Evolutionary conservation across 2,329 filamentous ascomycete species (phyloP).

Genomic region (Hypoxylon sp.): DNA sequence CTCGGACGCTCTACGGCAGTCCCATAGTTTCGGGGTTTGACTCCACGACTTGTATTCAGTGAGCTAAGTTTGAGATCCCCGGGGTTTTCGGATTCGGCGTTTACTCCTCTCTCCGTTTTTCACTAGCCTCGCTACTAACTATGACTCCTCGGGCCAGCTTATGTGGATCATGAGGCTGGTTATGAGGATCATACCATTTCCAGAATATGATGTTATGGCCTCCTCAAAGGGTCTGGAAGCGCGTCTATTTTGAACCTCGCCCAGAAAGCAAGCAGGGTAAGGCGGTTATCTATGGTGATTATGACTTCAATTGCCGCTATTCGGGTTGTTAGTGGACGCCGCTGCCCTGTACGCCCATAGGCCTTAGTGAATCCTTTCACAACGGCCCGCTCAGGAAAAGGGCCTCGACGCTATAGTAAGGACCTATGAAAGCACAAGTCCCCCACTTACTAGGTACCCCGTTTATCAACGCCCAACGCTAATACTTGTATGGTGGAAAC

Average conservation of each 20-base stretch:
- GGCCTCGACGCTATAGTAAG: slow-evolving; percentile 20
- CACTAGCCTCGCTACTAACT: slow-evolving; percentile 14
- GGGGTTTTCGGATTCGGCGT: slow-evolving; percentile 11
- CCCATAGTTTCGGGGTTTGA: slow-evolving; percentile 18
- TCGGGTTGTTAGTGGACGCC: slow-evolving; percentile 12
- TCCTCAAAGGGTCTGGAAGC: neutral
- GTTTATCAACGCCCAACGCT: slow-evolving; percentile 38
- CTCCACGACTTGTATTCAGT: slow-evolving; percentile 7
- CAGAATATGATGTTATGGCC: slow-evolving; percentile 12
- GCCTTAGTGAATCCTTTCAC: slow-evolving; percentile 39
- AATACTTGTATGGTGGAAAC: slow-evolving; percentile 26
- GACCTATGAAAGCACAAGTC: slow-evolving; percentile 27
- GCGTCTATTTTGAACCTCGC: slow-evolving; percentile 14
- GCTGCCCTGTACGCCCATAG: slow-evolving; percentile 32
- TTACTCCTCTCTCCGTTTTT: slow-evolving; percentile 7
- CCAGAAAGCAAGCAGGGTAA: slow-evolving; percentile 8
- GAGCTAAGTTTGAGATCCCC: slow-evolving; percentile 11
- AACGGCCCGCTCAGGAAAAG: slow-evolving; percentile 34
- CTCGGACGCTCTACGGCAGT: slow-evolving; percentile 12
- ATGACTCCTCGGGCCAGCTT: slow-evolving; percentile 6
- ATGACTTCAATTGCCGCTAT: slow-evolving; percentile 22
- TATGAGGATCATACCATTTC: slow-evolving; percentile 3
- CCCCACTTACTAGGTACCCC: slow-evolving; percentile 34
- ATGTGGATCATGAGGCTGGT: slow-evolving; percentile 3
- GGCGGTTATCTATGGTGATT: slow-evolving; percentile 17